These are phyloP conservation scores for Abelmoschus esculentus DNA, from an alignment of 345 rosid species.

Conservation along the genomic window DNA sequence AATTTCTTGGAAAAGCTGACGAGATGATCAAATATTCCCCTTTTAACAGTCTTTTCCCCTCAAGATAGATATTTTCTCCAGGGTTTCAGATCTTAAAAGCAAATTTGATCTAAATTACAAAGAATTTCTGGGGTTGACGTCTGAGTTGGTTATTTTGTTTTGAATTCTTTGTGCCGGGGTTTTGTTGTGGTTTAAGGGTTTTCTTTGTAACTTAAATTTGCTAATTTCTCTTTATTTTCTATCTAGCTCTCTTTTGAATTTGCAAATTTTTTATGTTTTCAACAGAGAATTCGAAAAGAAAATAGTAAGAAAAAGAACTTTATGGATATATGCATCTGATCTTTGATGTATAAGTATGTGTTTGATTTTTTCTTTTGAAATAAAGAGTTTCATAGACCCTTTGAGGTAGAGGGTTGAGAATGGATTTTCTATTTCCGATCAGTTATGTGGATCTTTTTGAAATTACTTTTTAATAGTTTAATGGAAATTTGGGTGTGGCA, in stretches of 20 bases:
- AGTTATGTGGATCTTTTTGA: conserved; percentile 24
- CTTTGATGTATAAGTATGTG: too few relatives aligned
- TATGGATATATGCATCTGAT: background rate
- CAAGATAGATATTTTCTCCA: conserved; percentile 16
- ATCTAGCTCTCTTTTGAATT: background rate
- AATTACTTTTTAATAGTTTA: background rate
- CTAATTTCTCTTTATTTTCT: background rate
- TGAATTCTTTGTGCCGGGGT: conserved; percentile 24
- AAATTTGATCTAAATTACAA: conserved; percentile 9
- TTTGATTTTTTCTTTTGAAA: background rate
- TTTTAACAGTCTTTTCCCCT: background rate
- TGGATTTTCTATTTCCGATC: conserved; percentile 3
- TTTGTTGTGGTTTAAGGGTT: conserved; percentile 31
- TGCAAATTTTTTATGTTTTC: background rate
- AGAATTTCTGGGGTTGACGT: conserved; percentile 8
- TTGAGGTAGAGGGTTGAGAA: background rate
- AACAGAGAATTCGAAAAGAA: background rate
- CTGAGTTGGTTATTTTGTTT: conserved; percentile 12
- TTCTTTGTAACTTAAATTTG: background rate
- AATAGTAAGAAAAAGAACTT: too few relatives aligned
- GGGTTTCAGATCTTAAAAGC: conserved; percentile 24
- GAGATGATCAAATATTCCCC: background rate
- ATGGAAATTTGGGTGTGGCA: background rate
- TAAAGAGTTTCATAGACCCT: background rate
- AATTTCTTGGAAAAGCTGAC: background rate